Evolutionary conservation across 192 early-diverging fungal genomes (phyloP).

Genomic region (Chytriomyces sp.): DNA sequence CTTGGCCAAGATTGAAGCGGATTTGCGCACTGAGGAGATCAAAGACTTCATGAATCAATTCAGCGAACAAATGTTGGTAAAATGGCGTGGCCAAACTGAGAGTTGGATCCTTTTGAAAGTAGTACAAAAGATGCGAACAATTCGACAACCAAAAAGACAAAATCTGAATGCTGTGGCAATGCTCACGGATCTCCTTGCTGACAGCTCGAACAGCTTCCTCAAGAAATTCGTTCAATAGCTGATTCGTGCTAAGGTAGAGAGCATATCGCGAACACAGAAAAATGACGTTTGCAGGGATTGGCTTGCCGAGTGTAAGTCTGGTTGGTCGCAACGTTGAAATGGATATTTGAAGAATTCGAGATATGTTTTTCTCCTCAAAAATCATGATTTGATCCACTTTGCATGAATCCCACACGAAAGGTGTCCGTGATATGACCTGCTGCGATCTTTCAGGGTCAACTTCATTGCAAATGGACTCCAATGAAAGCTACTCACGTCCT

Average conservation of each 20-base stretch:
- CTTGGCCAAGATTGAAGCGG: neutral
- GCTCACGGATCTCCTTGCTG: slow-evolving; percentile 21
- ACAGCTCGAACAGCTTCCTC: slow-evolving; percentile 47
- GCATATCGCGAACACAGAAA: slow-evolving; percentile 89
- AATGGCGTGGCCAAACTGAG: slow-evolving; percentile 70
- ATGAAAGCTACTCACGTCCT: neutral
- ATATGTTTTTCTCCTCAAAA: slow-evolving; percentile 73
- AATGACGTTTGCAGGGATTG: slow-evolving; percentile 82
- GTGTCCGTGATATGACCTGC: neutral
- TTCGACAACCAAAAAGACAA: slow-evolving; percentile 89
- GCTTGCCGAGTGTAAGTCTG: slow-evolving; percentile 24
- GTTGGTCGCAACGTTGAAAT: slow-evolving; percentile 60
- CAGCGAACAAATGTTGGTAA: slow-evolving; percentile 76
- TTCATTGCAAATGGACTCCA: neutral
- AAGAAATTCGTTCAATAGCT: slow-evolving; percentile 75
- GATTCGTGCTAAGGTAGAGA: slow-evolving; percentile 72
- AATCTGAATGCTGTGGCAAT: slow-evolving; percentile 59
- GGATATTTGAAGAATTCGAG: slow-evolving; percentile 74
- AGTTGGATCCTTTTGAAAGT: slow-evolving; percentile 82
- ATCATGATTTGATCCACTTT: slow-evolving; percentile 94
- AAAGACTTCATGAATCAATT: slow-evolving; percentile 70
- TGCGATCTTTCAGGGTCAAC: neutral
- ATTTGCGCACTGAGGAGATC: slow-evolving; percentile 26
- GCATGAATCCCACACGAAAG: slow-evolving; percentile 80
- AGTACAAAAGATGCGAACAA: slow-evolving; percentile 78